Conservation (phyloP, 306 rosid species). For the Gastrolobium villosum region DNA sequence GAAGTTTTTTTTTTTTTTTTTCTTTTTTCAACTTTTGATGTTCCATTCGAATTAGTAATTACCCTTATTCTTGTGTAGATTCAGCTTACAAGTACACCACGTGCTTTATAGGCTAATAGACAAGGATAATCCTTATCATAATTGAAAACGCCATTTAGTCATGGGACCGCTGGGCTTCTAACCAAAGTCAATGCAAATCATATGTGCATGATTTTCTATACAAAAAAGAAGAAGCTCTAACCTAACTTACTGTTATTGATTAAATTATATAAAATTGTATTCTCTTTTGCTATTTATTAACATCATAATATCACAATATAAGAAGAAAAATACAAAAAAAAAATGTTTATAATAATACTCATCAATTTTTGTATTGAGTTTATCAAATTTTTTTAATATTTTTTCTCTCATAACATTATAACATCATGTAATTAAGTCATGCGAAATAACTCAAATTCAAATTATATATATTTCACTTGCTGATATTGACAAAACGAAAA, state of each 20-base stretch:
- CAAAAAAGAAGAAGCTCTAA: not conserved
- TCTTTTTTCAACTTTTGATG: not conserved
- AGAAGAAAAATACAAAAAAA: not conserved
- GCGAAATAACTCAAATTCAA: not conserved
- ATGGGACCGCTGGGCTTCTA: slow-evolving; percentile 20
- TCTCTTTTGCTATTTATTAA: not conserved
- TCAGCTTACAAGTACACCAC: slow-evolving; percentile 33
- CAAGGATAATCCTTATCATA: slow-evolving; percentile 40
- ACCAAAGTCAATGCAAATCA: slow-evolving; percentile 49
- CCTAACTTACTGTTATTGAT: slow-evolving; percentile 16
- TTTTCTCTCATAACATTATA: not conserved
- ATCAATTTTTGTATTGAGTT: not conserved
- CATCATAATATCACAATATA: too few species aligned
- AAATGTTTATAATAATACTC: not conserved
- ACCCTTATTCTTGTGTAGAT: not conserved
- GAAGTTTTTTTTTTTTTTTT: not conserved
- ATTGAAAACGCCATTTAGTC: slow-evolving; percentile 13
- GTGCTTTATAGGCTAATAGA: slow-evolving; percentile 37
- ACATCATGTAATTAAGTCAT: not conserved
- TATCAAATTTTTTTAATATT: not conserved
- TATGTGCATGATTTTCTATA: slow-evolving; percentile 24
- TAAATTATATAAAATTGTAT: not conserved
- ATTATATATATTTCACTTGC: not conserved
- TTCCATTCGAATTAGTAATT: not conserved
- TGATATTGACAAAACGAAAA: slow-evolving; percentile 24